Evolutionary conservation across 2,329 filamentous ascomycete genomes (phyloP), one percentile per base, ranked within the genome.

Genomic region (Phialophora verrucosa): DNA sequence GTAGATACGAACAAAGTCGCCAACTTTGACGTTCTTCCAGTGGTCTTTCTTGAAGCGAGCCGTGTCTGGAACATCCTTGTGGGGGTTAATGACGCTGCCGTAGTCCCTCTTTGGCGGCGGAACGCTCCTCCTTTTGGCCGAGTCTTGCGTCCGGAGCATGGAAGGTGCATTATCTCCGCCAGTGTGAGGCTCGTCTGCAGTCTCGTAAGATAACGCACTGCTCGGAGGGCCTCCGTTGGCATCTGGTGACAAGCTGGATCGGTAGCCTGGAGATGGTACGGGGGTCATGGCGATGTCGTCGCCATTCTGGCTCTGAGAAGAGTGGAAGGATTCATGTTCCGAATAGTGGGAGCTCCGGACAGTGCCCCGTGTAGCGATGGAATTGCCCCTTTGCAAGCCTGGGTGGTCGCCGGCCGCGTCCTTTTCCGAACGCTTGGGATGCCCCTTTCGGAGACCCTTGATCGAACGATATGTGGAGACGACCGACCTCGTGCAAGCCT

Each of bases 211-310:
- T 25, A 71, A 72, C 27, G 70, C 64, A 23, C 73, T 74, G n/a
- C 64, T 64, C n/a, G 73, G 73, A 29, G 73, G 72, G 23, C 70
- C 69, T n/a, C 53, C 55, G 51, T 58, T 53, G 20, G 66, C 51
- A 59, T 71, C 64, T 7, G 64, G 44, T 14, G 59, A 50, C 17
- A 67, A 29, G 62, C 65, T 70, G 11, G 66, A 4, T 92, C 73
- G 71, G 54, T 70, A 69, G 38, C 64, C 69, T 7, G 70, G 69
- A 1, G 93, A 97, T 1, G 91, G 89, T 20, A 99, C 93, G 0
- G 94, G 93, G 0, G 93, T 98, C 93, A 99, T 96, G 75, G 94
- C 93, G 62, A 99, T 96, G 29, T 91, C 91, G 65, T 91, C 88
- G 25, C 79, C 76, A 27, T 75, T 78, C 27, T 76, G 69, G 42